Conservation (phyloP, 768 basidiomycete species). For the Podaxis sp. region DNA sequence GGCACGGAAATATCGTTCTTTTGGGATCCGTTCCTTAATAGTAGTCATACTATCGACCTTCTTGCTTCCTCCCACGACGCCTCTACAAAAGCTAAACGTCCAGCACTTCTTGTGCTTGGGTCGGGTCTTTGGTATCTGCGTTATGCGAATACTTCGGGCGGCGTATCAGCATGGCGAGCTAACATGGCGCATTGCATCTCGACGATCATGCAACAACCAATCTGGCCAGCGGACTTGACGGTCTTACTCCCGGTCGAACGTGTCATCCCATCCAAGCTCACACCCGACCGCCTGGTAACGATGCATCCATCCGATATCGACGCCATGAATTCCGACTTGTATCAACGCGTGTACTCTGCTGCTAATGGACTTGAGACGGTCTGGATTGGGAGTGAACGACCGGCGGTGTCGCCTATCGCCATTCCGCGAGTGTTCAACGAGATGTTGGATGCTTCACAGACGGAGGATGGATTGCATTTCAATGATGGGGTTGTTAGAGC, state of each 20-base stretch:
- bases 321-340: constrained; percentile 87
- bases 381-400: neutral
- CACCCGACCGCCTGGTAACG: constrained; percentile 58
- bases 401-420: constrained; percentile 38
- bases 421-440: constrained; percentile 81
- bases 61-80: constrained; percentile 25
- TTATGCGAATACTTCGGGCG: constrained; percentile 69
- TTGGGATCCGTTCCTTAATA: constrained; percentile 91
- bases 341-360: constrained; percentile 57
- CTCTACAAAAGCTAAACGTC: constrained; percentile 10
- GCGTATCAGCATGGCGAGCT: constrained; percentile 75
- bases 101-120: constrained; percentile 78
- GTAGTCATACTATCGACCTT: constrained; percentile 49
- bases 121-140: constrained; percentile 90
- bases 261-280: constrained; percentile 65
- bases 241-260: constrained; percentile 80
- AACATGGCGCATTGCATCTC: constrained; percentile 69
- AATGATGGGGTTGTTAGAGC: constrained; percentile 55
- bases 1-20: constrained; percentile 56
- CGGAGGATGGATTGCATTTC: constrained; percentile 86
- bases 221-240: constrained; percentile 62
- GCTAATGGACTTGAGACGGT: constrained; percentile 1
- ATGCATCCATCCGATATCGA: constrained; percentile 82
- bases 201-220: constrained; percentile 35
- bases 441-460: constrained; percentile 72